Evolutionary conservation across 75 land plant genomes (phyloP).

Genomic region (Cryptomeria japonica): DNA sequence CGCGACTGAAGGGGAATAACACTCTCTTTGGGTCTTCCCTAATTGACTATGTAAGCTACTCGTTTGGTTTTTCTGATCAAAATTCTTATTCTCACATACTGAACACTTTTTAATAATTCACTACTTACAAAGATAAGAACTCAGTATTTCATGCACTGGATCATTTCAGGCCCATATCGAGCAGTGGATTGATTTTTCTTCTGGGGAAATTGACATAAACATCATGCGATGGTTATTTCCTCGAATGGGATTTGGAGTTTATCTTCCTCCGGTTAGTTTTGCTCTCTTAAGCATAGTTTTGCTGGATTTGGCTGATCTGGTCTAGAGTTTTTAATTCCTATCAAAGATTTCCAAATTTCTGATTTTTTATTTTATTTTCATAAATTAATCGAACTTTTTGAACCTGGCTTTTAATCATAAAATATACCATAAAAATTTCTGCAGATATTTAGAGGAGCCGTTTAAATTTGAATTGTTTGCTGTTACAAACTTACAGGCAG

Average conservation of each 20-base stretch:
- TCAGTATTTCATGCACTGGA: not conserved
- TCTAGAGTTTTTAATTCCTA: too few relatives aligned
- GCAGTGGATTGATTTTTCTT: conserved; percentile 93
- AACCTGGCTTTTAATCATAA: not conserved
- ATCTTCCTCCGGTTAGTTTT: conserved; percentile 22
- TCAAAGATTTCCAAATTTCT: too few relatives aligned
- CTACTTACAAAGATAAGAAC: not conserved
- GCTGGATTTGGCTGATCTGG: too few relatives aligned
- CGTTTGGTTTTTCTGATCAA: not conserved
- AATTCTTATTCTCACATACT: not conserved
- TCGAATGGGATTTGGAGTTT: conserved; percentile 50
- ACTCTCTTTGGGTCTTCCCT: conserved; percentile 67
- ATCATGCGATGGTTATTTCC: conserved; percentile 60
- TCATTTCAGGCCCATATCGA: conserved; percentile 68
- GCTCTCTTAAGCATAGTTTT: too few relatives aligned
- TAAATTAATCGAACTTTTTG: not conserved
- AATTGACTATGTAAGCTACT: conserved; percentile 62
- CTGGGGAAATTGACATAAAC: conserved; percentile 66
- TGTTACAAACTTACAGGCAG: conserved; percentile 58
- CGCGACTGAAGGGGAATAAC: conserved; percentile 56
- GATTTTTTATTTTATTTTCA: too few relatives aligned
- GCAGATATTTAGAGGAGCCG: not conserved
- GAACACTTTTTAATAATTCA: not conserved
- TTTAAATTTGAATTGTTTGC: not conserved
- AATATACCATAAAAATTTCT: not conserved